These are phyloP conservation scores for Pseudogymnoascus sp. DNA, from an alignment of 2,329 filamentous ascomycete species.

Conservation along the genomic window DNA sequence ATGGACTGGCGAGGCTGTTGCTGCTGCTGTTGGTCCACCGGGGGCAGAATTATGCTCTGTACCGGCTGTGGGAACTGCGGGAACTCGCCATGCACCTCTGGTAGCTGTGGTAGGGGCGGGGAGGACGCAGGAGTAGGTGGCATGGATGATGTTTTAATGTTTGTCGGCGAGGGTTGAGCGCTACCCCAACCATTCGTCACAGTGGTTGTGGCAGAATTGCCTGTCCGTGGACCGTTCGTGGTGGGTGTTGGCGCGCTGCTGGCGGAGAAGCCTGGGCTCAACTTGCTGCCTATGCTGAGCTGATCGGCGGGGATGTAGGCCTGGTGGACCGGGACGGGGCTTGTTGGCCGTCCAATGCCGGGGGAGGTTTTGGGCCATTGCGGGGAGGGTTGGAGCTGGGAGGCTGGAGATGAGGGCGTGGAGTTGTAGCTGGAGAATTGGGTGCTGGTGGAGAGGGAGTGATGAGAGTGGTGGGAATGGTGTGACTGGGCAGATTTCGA, in stretches of 20 bases:
- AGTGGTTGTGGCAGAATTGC: neutral
- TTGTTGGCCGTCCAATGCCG: neutral
- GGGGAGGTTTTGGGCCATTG: constrained; percentile 1
- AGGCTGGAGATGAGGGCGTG: neutral
- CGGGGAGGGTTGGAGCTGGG: neutral
- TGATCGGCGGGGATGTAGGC: constrained; percentile 5
- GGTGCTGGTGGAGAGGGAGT: constrained; percentile 1
- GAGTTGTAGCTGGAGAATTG: constrained; percentile 7
- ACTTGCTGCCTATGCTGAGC: constrained; percentile 5
- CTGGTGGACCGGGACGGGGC: neutral
- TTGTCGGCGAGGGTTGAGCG: neutral
- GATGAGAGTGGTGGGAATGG: neutral
- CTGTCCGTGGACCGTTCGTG: neutral
- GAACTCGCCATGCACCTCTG: neutral
- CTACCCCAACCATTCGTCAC: neutral
- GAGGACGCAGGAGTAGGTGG: neutral
- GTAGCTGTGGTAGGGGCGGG: neutral
- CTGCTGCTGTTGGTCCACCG: neutral
- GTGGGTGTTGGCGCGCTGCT: neutral
- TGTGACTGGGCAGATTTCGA: neutral
- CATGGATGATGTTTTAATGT: neutral
- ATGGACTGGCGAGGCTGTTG: neutral
- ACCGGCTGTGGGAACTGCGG: neutral
- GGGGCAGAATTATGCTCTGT: neutral
- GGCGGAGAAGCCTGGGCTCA: neutral